phyloP scores from a whole-genome alignment of 495 filamentous ascomycete species.

The Xylaria acuta region DNA sequence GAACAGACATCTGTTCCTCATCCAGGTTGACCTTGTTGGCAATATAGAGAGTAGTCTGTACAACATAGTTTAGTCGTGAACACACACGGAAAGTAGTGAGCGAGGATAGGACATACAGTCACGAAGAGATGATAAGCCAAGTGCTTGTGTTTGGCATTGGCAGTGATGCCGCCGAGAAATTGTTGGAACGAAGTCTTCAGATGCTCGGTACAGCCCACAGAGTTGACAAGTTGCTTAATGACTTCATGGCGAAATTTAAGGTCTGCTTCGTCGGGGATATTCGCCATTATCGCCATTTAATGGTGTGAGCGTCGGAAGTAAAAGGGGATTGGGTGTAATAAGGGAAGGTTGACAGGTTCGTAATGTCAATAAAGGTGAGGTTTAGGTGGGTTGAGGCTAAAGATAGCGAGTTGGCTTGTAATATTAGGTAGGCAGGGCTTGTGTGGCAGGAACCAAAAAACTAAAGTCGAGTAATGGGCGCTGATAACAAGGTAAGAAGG shows the following conservation, averaged over 20 bases:
- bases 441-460: neutral
- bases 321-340: neutral
- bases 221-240: conserved; percentile 4
- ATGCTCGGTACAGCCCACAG: neutral
- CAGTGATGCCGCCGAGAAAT: conserved; percentile 2
- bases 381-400: neutral
- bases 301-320: neutral
- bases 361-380: neutral
- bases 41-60: conserved; percentile 7
- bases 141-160: neutral
- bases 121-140: conserved; percentile 16
- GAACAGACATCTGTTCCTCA: conserved; percentile 2
- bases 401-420: neutral
- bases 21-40: neutral
- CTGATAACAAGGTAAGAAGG: neutral
- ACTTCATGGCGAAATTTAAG: neutral
- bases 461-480: neutral
- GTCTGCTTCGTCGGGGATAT: neutral
- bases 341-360: neutral
- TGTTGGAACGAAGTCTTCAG: neutral
- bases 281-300: neutral
- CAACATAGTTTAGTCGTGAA: neutral
- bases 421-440: neutral
- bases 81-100: neutral
- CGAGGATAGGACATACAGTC: neutral